Conservation (phyloP, 2,329 filamentous ascomycete species). For the Phialocephala sp. region DNA sequence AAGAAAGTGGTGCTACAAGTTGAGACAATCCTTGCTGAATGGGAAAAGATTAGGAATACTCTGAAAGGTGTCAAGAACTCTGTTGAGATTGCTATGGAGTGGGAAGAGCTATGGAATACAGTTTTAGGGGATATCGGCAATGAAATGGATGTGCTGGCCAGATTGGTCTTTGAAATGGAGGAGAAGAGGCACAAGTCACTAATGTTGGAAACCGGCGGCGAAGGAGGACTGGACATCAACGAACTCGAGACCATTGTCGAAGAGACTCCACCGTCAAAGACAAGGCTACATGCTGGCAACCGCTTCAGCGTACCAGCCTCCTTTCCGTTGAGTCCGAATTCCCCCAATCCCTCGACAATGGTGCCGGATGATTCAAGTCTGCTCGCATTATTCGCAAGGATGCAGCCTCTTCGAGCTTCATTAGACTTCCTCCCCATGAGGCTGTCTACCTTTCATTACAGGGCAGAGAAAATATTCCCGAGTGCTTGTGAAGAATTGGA, state of each 20-base stretch:
- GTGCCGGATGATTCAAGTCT: conserved; percentile 86
- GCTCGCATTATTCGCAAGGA: conserved; percentile 88
- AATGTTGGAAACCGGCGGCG: conserved; percentile 64
- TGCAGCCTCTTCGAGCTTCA: conserved; percentile 92
- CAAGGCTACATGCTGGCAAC: conserved; percentile 61
- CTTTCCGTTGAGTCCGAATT: conserved; percentile 67
- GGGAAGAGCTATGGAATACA: conserved; percentile 95
- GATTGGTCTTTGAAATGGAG: conserved; percentile 96
- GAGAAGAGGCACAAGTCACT: conserved; percentile 86
- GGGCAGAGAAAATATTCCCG: conserved; percentile 81
- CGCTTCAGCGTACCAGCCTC: conserved; percentile 72
- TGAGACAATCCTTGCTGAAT: conserved; percentile 84
- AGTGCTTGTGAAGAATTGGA: conserved; percentile 90
- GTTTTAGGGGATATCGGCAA: conserved; percentile 92
- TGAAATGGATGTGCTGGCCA: conserved; percentile 80
- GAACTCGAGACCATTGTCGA: conserved; percentile 94
- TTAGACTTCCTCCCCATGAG: conserved; percentile 97
- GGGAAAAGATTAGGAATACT: conserved; percentile 79
- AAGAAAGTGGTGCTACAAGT: conserved; percentile 82
- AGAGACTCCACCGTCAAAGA: conserved; percentile 68
- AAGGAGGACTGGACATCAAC: conserved; percentile 74
- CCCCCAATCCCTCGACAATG: conserved; percentile 61
- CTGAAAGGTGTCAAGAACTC: conserved; percentile 84
- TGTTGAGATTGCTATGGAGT: conserved; percentile 97
- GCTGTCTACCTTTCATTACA: conserved; percentile 80